A percentile compares a stretch with the other conserved stretches of the same genome.
Evolutionary conservation across 371 early-diverging fungal genomes (phyloP).

Genomic region (Encephalitozoon cuniculi): DNA sequence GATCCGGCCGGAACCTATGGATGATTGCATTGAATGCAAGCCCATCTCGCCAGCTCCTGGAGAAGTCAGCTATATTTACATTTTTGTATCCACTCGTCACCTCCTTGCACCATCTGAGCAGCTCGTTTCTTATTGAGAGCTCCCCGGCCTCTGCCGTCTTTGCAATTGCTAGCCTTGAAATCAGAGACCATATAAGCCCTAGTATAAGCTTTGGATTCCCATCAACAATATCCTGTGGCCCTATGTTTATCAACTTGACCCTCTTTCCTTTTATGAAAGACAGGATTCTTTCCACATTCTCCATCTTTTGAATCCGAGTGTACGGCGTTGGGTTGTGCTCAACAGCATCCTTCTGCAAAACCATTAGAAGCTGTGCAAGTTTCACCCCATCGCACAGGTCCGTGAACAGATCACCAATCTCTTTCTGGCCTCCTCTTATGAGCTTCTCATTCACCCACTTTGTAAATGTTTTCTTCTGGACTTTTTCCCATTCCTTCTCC

Average conservation of each 20-base stretch:
- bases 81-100: conserved; percentile 73
- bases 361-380: conserved; percentile 57
- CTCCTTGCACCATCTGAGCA: conserved; percentile 85
- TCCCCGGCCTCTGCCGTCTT: conserved; percentile 60
- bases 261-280: conserved; percentile 76
- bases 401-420: conserved; percentile 65
- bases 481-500: conserved; percentile 61
- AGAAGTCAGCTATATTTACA: conserved; percentile 71
- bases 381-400: conserved; percentile 72
- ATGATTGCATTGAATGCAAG: conserved; percentile 87
- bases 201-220: conserved; percentile 80
- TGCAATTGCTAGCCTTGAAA: conserved; percentile 81
- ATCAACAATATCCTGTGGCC: conserved; percentile 82
- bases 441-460: conserved; percentile 84
- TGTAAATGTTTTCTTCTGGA: conserved; percentile 66
- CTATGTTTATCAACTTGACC: conserved; percentile 79
- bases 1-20: conserved; percentile 84
- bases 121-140: conserved; percentile 66
- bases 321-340: conserved; percentile 74
- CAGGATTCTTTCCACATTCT: conserved; percentile 82
- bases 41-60: conserved; percentile 80
- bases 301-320: conserved; percentile 80
- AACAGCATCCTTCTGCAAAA: conserved; percentile 66
- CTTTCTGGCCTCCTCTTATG: conserved; percentile 63
- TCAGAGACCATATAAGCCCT: conserved; percentile 92